Evolutionary conservation across 169 alveolate species (phyloP).

Genomic region (Babesia sp.): DNA sequence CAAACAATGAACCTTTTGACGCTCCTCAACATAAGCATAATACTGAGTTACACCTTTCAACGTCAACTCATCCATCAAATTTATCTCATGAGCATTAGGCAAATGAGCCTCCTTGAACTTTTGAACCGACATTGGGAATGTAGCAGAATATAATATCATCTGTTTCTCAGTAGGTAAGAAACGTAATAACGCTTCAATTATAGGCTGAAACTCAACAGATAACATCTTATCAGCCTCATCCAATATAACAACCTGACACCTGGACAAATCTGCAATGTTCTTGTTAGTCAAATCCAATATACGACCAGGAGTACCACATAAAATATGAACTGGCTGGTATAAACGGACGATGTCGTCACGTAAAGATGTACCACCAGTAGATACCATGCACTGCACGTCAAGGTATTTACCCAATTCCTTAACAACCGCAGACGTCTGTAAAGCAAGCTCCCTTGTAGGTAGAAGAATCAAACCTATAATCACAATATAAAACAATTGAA

Average conservation of each 20-base stretch:
- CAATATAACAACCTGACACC: constrained; percentile 90
- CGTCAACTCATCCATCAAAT: constrained; percentile 98
- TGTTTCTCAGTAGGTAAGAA: constrained; percentile 91
- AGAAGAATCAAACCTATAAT: constrained; percentile 90
- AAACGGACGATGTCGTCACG: constrained; percentile 95
- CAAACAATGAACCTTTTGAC: constrained; percentile 97
- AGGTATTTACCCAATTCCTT: constrained; percentile 96
- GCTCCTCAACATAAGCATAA: constrained; percentile 97
- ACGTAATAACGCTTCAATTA: constrained; percentile 92
- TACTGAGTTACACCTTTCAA: constrained; percentile 98
- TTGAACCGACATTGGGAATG: constrained; percentile 97
- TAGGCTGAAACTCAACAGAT: constrained; percentile 95
- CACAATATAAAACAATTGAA: constrained; percentile 13
- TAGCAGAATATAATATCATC: constrained; percentile 96
- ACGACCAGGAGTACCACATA: constrained; percentile 99
- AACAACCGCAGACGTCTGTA: constrained; percentile 93
- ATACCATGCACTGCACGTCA: constrained; percentile 97
- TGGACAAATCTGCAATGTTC: constrained; percentile 89
- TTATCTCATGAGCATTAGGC: constrained; percentile 95
- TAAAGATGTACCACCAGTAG: constrained; percentile 98
- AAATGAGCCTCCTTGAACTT: constrained; percentile 92
- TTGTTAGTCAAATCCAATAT: constrained; percentile 93
- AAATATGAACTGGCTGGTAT: constrained; percentile 92
- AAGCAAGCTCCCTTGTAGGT: constrained; percentile 96
- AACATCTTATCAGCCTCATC: constrained; percentile 99